Percentiles rank a stretch among this genome's conserved stretches.
Conservation (phyloP, 176 grass and related monocot species). For the Ensete ventricosum region DNA sequence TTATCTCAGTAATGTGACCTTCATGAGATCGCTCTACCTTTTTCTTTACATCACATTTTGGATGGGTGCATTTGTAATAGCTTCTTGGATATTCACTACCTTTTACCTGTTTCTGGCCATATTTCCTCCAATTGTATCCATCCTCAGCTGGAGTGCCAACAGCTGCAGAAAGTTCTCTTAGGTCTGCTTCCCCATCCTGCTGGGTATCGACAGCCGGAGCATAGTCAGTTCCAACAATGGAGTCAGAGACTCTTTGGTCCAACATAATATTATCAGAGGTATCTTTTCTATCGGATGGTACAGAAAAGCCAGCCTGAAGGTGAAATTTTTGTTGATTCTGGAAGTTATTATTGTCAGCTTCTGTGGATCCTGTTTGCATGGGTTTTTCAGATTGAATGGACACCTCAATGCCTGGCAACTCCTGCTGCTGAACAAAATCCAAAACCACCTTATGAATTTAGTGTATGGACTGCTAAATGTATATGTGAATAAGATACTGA, state of each 20-base stretch:
- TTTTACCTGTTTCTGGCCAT: slow-evolving; percentile 76
- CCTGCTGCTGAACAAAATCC: neutral
- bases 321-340: slow-evolving; percentile 35
- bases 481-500: neutral
- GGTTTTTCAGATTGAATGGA: slow-evolving; percentile 2
- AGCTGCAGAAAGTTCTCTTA: slow-evolving; percentile 26
- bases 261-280: slow-evolving; percentile 19
- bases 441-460: neutral
- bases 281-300: slow-evolving; percentile 24
- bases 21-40: slow-evolving; percentile 66
- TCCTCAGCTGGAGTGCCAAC: slow-evolving; percentile 33
- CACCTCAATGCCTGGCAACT: slow-evolving; percentile 1
- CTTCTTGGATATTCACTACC: slow-evolving; percentile 53
- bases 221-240: slow-evolving; percentile 36
- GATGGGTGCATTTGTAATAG: slow-evolving; percentile 76
- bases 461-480: neutral
- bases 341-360: neutral
- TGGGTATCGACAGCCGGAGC: slow-evolving; percentile 34
- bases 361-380: neutral
- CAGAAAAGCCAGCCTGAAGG: slow-evolving; percentile 51
- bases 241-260: slow-evolving; percentile 32
- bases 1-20: slow-evolving; percentile 69
- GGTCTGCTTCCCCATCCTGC: slow-evolving; percentile 28
- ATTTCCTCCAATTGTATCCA: slow-evolving; percentile 95
- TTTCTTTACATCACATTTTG: slow-evolving; percentile 61